Evolutionary conservation across 352 stramenopile species (phyloP).

Genomic region (Aphanomyces invadans): DNA sequence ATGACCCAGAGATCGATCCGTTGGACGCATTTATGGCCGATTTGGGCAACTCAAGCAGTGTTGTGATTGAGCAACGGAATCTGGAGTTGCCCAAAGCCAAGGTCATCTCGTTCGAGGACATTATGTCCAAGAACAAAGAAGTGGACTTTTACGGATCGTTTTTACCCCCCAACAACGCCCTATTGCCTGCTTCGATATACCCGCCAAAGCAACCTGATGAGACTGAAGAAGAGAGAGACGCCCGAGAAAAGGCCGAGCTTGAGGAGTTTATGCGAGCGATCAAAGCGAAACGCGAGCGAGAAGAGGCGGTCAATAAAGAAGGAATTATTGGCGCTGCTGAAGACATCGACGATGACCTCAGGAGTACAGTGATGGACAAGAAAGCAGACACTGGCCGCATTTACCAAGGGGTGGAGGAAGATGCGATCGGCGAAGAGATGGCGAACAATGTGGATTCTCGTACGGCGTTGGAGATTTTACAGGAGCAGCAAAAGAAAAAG

Average conservation of each 20-base stretch:
- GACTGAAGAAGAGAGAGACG: slow-evolving; percentile 57
- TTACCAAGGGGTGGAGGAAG: slow-evolving; percentile 80
- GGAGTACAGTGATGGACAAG: slow-evolving; percentile 25
- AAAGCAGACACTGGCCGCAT: slow-evolving; percentile 69
- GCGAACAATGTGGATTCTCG: slow-evolving; percentile 60
- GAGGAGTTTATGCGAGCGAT: slow-evolving; percentile 82
- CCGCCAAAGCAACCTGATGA: slow-evolving; percentile 28
- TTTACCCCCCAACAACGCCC: slow-evolving; percentile 37
- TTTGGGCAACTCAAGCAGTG: slow-evolving; percentile 57
- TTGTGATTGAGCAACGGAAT: slow-evolving; percentile 55
- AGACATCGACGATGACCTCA: slow-evolving; percentile 17
- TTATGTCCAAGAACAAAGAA: slow-evolving; percentile 50
- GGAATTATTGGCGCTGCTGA: slow-evolving; percentile 21
- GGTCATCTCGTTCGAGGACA: slow-evolving; percentile 79
- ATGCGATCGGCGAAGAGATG: slow-evolving; percentile 68
- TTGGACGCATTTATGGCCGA: slow-evolving; percentile 83
- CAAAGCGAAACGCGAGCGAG: slow-evolving; percentile 58
- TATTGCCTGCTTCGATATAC: slow-evolving; percentile 8
- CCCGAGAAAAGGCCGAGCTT: slow-evolving; percentile 67
- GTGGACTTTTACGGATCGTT: slow-evolving; percentile 85
- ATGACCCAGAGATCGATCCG: slow-evolving; percentile 72
- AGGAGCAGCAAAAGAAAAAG: slow-evolving; percentile 88
- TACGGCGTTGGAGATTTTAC: slow-evolving; percentile 85
- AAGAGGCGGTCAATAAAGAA: slow-evolving; percentile 31
- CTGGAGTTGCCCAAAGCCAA: slow-evolving; percentile 60